These are phyloP conservation scores for Carex parvula DNA, from an alignment of 176 grass and related monocot species.

Conservation along the genomic window DNA sequence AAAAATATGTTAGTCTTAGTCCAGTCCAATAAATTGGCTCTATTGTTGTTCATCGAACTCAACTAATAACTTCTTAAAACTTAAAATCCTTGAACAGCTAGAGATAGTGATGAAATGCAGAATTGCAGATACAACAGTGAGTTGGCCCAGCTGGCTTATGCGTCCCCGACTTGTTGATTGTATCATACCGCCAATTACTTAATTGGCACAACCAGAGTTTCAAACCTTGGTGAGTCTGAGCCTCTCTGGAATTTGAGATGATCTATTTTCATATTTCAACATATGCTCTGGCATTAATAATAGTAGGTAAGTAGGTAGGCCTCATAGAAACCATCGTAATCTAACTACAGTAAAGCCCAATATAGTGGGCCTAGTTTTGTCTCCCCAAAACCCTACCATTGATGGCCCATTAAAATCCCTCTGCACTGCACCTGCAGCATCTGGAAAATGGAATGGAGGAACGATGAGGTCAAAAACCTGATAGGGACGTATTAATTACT, in stretches of 20 bases:
- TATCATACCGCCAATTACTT: background rate
- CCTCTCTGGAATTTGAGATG: background rate
- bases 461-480: background rate
- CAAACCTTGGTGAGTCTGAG: background rate
- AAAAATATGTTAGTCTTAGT: background rate
- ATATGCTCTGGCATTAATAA: background rate
- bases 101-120: background rate
- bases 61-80: background rate
- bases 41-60: background rate
- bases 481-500: background rate
- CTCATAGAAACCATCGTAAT: background rate
- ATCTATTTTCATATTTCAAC: background rate
- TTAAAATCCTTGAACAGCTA: background rate
- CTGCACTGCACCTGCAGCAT: background rate
- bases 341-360: conserved; percentile 2
- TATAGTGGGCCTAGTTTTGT: conserved; percentile 9
- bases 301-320: background rate
- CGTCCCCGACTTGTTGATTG: background rate
- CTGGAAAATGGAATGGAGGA: background rate
- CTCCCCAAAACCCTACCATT: background rate
- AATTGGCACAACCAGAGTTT: no score
- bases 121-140: background rate
- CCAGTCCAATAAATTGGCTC: background rate
- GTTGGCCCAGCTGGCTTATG: background rate
- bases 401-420: conserved; percentile 18